Evolutionary conservation across 2,329 filamentous ascomycete species (phyloP).

Genomic region (Colletotrichum acutatum): DNA sequence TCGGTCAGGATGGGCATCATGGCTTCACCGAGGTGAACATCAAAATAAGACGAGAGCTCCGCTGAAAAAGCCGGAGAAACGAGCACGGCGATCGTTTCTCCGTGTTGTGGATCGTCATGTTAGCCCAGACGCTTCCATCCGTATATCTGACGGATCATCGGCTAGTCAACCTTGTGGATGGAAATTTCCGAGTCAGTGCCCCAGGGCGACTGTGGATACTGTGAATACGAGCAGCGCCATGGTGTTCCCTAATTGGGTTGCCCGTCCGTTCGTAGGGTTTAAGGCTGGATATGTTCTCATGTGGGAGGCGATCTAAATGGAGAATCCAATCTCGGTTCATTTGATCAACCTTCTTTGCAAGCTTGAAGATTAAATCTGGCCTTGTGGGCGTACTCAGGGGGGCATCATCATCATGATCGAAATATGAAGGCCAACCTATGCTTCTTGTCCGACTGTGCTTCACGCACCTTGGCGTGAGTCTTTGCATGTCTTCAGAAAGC

Average conservation of each 20-base stretch:
- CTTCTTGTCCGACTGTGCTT: not conserved
- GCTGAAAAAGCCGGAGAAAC: no score
- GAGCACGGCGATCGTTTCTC: no score
- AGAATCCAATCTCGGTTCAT: conserved; percentile 17
- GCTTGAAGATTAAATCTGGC: not conserved
- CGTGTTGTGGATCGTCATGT: no score
- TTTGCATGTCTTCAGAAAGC: not conserved
- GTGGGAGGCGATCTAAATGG: not conserved
- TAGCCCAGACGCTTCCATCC: no score
- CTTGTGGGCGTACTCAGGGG: not conserved
- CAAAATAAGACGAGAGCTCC: no score
- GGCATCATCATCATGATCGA: not conserved
- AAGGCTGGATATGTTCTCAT: not conserved
- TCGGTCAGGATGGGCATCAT: no score
- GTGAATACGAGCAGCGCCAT: not conserved
- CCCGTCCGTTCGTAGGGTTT: not conserved
- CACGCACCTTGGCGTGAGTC: not conserved
- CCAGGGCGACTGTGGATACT: not conserved
- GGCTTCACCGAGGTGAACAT: no score
- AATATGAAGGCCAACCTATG: not conserved
- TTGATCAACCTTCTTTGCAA: conserved; percentile 8
- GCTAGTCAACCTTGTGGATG: not conserved
- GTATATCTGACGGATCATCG: not conserved
- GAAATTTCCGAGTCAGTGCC: conserved; percentile 4
- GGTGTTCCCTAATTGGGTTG: not conserved